Percentiles rank a stretch among this genome's conserved stretches.
Evolutionary conservation across 768 basidiomycete genomes (phyloP).

Genomic region (Dioszegia hungarica): DNA sequence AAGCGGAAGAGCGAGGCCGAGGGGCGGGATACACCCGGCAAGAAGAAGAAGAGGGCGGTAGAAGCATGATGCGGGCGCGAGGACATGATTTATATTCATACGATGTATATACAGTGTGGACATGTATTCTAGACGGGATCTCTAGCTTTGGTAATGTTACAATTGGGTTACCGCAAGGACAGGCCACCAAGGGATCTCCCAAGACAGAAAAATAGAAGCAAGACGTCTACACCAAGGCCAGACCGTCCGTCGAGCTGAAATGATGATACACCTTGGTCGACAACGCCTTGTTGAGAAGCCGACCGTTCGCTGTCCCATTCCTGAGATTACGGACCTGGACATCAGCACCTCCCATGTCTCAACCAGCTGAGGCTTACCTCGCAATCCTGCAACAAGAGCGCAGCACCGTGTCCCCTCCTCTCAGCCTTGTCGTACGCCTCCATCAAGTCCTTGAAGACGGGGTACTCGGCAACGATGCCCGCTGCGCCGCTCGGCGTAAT

Average conservation of each 20-base stretch:
- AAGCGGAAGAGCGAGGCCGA: slow-evolving; percentile 14
- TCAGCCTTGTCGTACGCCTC: slow-evolving; percentile 40
- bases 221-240: too few relatives aligned
- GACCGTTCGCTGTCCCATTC: slow-evolving; percentile 30
- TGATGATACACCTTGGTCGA: slow-evolving; percentile 33
- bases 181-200: too few relatives aligned
- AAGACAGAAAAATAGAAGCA: slow-evolving; percentile 11
- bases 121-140: too few relatives aligned
- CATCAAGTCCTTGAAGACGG: slow-evolving; percentile 42
- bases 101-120: neutral
- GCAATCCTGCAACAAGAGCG: slow-evolving; percentile 37
- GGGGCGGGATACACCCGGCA: slow-evolving; percentile 2
- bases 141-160: too few relatives aligned
- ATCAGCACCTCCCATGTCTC: neutral
- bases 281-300: slow-evolving; percentile 30
- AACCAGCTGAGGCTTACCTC: slow-evolving; percentile 25
- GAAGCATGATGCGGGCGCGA: neutral
- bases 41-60: slow-evolving; percentile 25
- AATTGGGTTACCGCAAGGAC: too few relatives aligned
- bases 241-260: slow-evolving; percentile 35
- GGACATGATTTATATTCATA: neutral
- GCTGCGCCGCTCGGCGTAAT: slow-evolving; percentile 41
- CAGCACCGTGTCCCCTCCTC: slow-evolving; percentile 22
- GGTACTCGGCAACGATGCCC: slow-evolving; percentile 37
- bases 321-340: slow-evolving; percentile 28